Base-by-base conservation (phyloP, 2,329 filamentous ascomycete species). In the Trichophyton simii region DNA sequence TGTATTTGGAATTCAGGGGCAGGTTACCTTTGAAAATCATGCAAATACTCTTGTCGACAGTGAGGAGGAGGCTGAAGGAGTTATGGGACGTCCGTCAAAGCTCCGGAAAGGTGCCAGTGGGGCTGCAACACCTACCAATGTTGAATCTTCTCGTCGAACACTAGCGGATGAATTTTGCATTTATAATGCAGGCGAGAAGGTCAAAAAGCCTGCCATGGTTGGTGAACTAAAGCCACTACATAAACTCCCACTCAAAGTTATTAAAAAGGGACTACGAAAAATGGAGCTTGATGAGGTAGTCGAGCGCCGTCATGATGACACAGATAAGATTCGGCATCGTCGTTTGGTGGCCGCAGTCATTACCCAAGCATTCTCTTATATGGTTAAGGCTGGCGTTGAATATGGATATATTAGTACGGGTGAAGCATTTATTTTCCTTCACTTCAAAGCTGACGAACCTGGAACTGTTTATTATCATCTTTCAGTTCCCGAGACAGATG, bases 361-460 rank as follows among this genome's bases (percentile, higher is more conserved):
- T 42, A 77, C 76, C 3, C 75, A 82, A 67, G 75, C 73, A 0
- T 82, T 77, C 65, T 72, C 77, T 41, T 80, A 81, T 66, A 82
- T 82, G 73, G 73, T 82, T 9, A 66, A 76, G 58, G 69, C 68
- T 13, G 75, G 79, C 0, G 69, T 79, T 5, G 72, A 77, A 61
- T 78, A 77, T 63, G 72, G 78, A 11, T 69, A 72, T 28, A 60
- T 81, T 42, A 73, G 70, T 15, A 80, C 74, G 0, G 75, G 75
- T 22, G 73, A 80, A 66, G 71, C 72, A 1, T 74, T 74, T 55
- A 72, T 79, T 34, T 79, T 79, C 61, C 70, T 80, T n/a, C 72
- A 69, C 54, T 63, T 78, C 13, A 65, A 63, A 18, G 46, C 68
- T 25, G 58, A 73, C 50, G 64, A 70, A 25, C 66, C 68, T 57